phyloP scores from a whole-genome alignment of 140 eudicot species.

The Erigeron philadelphicus region DNA sequence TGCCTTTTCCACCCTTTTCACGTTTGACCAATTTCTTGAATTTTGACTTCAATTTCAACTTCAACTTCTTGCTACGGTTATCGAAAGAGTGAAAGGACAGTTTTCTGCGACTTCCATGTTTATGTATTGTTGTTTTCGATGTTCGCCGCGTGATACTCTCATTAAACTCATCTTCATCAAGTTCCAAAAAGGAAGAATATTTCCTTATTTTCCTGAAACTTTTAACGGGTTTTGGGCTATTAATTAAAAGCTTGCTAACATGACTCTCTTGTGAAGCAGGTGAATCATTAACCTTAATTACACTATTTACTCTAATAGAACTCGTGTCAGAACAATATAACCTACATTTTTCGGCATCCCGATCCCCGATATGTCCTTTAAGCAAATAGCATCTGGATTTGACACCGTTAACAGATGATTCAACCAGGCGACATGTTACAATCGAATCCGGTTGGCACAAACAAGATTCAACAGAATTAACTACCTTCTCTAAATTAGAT shows the following conservation, averaged over 20 bases:
- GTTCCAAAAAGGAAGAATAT: slow-evolving; percentile 41
- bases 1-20: slow-evolving; percentile 22
- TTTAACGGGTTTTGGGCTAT: slow-evolving; percentile 26
- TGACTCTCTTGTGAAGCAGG: slow-evolving; percentile 89
- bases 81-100: neutral
- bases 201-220: slow-evolving; percentile 39
- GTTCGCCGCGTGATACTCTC: slow-evolving; percentile 25
- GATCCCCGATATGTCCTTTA: slow-evolving; percentile 38
- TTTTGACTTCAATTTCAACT: slow-evolving; percentile 3
- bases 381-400: slow-evolving; percentile 60
- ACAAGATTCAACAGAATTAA: slow-evolving; percentile 30
- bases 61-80: slow-evolving; percentile 5
- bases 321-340: slow-evolving; percentile 34
- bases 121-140: slow-evolving; percentile 6
- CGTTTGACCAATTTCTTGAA: slow-evolving; percentile 23
- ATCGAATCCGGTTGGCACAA: slow-evolving; percentile 26
- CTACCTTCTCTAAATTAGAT: slow-evolving; percentile 30
- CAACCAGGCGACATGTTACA: slow-evolving; percentile 57
- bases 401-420: slow-evolving; percentile 61
- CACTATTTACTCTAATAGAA: slow-evolving; percentile 34
- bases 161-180: slow-evolving; percentile 43
- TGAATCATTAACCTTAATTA: slow-evolving; percentile 43
- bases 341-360: slow-evolving; percentile 25
- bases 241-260: slow-evolving; percentile 51
- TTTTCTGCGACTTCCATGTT: slow-evolving; percentile 22